Evolutionary conservation across 257 asterid species (phyloP), one percentile per base, ranked within the genome.

Genomic region (Plantago major): DNA sequence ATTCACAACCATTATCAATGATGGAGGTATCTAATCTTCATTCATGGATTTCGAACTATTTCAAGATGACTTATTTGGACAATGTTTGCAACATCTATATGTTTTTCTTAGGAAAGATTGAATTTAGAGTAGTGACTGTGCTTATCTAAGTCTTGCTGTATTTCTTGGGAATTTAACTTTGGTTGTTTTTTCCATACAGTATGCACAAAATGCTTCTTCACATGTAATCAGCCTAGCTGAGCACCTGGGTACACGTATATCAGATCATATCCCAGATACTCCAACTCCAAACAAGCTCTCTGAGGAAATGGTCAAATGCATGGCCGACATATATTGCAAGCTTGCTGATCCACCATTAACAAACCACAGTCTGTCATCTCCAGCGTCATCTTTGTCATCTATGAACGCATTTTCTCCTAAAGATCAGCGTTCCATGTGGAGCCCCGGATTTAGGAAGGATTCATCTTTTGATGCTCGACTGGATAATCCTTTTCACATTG

Each of bases 1-100:
- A 85, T 73, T 94, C 99, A 63, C 99, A 94, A 52, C 99, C 99
- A 4, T 65, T 86, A 70, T 87, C 96, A 60, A 87, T 85, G 96
- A 75, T 76, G 84, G 96, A 90, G 99, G 99, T 93, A 79, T 64
- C 54, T 12, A n/a, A 13, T 6, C 33, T 42, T 38, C 40, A 44
- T 16, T 15, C 26, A 67, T 37, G 40, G 40, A 0, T 3, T 40
- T 38, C 37, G 71, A 70, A 40, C 74, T 80, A 22, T 22, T 47
- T 14, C 10, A 13, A 6, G 16, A 9, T 19, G 11, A 22, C 15
- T 7, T 22, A 2, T 52, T 18, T 52, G 2, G 4, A 7, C 4
- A 6, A 19, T 52, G 40, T 9, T 22, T 22, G 26, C 26, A 22
- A 22, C 2, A 22, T 22, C 26, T 22, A 2, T 22, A 22, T 22